phyloP scores from a whole-genome alignment of 257 asterid species.

The Agastache rugosa region DNA sequence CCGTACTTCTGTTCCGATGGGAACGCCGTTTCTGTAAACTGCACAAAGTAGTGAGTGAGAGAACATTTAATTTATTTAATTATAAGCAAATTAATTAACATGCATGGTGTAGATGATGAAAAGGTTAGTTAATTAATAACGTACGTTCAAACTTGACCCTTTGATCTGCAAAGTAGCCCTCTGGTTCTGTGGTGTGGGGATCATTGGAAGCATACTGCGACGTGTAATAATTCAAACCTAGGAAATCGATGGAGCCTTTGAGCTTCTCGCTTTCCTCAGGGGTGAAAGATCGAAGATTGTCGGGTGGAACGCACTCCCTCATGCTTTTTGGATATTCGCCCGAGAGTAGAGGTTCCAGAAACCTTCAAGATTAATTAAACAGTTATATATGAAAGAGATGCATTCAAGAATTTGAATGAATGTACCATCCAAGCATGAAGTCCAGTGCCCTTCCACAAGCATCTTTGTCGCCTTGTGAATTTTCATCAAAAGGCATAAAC shows the following conservation, averaged over 20 bases:
- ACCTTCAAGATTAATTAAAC: slow-evolving; percentile 22
- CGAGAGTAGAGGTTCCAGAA: slow-evolving; percentile 32
- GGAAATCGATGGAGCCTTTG: slow-evolving; percentile 32
- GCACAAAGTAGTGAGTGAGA: not conserved
- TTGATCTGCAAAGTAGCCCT: slow-evolving; percentile 28
- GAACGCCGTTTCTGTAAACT: not conserved
- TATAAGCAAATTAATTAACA: too few relatives aligned
- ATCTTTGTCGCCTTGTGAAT: not conserved
- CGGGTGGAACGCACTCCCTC: slow-evolving; percentile 20
- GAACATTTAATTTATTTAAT: too few relatives aligned
- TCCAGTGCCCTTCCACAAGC: slow-evolving; percentile 34
- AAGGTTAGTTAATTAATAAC: not conserved
- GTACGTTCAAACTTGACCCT: not conserved
- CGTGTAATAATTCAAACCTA: slow-evolving; percentile 46
- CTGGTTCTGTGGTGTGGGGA: not conserved
- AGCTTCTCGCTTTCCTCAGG: not conserved
- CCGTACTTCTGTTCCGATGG: slow-evolving; percentile 19
- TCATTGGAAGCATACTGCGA: slow-evolving; percentile 23
- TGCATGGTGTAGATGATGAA: too few relatives aligned
- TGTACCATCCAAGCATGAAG: slow-evolving; percentile 44
- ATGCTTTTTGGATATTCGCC: slow-evolving; percentile 38
- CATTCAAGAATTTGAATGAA: not conserved
- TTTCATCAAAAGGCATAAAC: not conserved
- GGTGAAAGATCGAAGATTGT: slow-evolving; percentile 28
- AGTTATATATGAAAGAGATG: too few relatives aligned